Evolutionary conservation across 108 stramenopile species (phyloP).

Genomic region (Stephanodiscus minutulus): DNA sequence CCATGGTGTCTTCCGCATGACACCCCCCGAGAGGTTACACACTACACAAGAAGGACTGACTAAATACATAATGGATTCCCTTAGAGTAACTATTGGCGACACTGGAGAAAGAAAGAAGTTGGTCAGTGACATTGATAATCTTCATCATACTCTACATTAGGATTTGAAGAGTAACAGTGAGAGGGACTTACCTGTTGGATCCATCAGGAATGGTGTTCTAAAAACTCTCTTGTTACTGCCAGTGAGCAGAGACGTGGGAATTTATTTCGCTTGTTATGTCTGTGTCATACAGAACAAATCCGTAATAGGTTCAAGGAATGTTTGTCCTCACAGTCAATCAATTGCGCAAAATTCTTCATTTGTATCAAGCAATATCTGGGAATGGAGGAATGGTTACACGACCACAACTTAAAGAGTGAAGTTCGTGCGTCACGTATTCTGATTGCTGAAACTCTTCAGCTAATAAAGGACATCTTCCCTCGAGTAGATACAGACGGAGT

Average conservation of each 20-base stretch:
- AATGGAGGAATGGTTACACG: conserved; percentile 11
- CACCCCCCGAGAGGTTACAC: neutral
- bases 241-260: conserved; percentile 1
- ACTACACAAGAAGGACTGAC: neutral
- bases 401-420: neutral
- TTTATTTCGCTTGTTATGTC: neutral
- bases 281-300: no score
- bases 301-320: no score
- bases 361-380: neutral
- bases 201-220: neutral
- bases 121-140: neutral
- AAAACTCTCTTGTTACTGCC: neutral
- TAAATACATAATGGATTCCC: neutral
- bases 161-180: neutral
- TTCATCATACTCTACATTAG: neutral
- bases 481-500: neutral
- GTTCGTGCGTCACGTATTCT: neutral
- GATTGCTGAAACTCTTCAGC: neutral
- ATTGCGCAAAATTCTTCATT: neutral
- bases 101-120: neutral
- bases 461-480: conserved; percentile 5
- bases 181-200: neutral
- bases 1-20: neutral
- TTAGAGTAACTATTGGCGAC: neutral
- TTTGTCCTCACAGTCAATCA: no score